Conservation (phyloP, 768 basidiomycete genomes). For the Rhizopogon vesiculosus region DNA sequence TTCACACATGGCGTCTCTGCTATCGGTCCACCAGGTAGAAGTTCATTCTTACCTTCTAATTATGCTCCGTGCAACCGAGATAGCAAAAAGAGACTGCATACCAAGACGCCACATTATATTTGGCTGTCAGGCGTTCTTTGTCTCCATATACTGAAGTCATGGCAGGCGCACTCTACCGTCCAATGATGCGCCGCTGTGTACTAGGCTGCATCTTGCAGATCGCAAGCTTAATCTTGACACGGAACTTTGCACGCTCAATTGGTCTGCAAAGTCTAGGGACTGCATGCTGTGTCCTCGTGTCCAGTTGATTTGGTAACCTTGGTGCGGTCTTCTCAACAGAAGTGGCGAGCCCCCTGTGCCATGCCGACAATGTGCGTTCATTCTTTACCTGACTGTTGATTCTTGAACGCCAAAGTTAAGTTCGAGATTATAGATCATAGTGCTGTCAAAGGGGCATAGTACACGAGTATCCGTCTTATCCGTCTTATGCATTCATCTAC, state of each 20-base stretch:
- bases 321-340: constrained; percentile 5
- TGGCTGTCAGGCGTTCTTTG: not conserved
- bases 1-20: not conserved
- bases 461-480: not conserved
- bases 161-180: not conserved
- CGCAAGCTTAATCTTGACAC: constrained; percentile 18
- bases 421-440: not conserved
- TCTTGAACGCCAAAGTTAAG: not conserved
- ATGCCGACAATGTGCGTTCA: constrained; percentile 13
- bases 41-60: not conserved
- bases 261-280: not conserved
- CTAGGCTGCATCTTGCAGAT: constrained; percentile 11
- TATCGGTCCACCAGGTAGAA: not conserved
- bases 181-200: constrained; percentile 8
- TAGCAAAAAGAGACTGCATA: not conserved
- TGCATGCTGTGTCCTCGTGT: constrained; percentile 28
- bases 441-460: not conserved
- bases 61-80: not conserved
- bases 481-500: not conserved
- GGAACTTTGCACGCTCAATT: constrained; percentile 8
- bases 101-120: not conserved
- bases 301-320: constrained; percentile 8
- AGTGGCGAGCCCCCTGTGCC: constrained; percentile 1
- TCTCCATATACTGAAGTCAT: not conserved
- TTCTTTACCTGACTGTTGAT: constrained; percentile 1